phyloP scores from a whole-genome alignment of 2,329 filamentous ascomycete genomes.

The Colletotrichum caudatum region DNA sequence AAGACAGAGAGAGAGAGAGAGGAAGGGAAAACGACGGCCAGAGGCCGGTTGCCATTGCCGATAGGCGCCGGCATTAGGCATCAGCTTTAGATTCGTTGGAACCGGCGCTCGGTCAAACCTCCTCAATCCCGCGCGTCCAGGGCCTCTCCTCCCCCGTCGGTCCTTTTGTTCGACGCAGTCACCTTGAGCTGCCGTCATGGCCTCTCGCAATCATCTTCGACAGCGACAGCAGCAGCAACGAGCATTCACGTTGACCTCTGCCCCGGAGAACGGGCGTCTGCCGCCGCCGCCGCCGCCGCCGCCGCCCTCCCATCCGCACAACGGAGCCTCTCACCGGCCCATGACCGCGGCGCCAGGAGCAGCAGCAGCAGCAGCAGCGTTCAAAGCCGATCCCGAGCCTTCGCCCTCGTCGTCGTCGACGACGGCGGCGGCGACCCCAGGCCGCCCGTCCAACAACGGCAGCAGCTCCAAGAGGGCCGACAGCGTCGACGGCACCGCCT shows the following conservation, averaged over 20 bases:
- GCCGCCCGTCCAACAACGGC: slow-evolving; percentile 24
- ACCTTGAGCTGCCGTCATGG: slow-evolving; percentile 13
- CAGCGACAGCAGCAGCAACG: slow-evolving; percentile 12
- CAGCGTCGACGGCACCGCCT: slow-evolving; percentile 19
- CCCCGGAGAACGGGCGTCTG: slow-evolving; percentile 29
- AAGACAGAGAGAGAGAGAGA: no score
- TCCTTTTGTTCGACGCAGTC: background rate
- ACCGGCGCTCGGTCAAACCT: background rate
- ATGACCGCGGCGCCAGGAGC: background rate
- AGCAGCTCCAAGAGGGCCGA: slow-evolving; percentile 32
- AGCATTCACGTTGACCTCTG: slow-evolving; percentile 27
- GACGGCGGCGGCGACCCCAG: background rate
- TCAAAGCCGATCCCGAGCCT: background rate
- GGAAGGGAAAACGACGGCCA: background rate
- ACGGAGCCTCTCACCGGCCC: background rate
- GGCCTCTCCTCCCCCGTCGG: no score
- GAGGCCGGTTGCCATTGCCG: background rate
- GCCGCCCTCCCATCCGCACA: background rate
- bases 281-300: slow-evolving; percentile 15
- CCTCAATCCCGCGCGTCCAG: background rate
- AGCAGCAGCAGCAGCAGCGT: background rate
- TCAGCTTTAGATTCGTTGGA: background rate
- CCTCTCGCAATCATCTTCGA: slow-evolving; percentile 8
- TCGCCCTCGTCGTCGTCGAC: slow-evolving; percentile 23
- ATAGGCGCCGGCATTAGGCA: slow-evolving; percentile 3